These are phyloP conservation scores for Lyophyllum decastes DNA, from an alignment of 768 basidiomycete species.

Conservation along the genomic window DNA sequence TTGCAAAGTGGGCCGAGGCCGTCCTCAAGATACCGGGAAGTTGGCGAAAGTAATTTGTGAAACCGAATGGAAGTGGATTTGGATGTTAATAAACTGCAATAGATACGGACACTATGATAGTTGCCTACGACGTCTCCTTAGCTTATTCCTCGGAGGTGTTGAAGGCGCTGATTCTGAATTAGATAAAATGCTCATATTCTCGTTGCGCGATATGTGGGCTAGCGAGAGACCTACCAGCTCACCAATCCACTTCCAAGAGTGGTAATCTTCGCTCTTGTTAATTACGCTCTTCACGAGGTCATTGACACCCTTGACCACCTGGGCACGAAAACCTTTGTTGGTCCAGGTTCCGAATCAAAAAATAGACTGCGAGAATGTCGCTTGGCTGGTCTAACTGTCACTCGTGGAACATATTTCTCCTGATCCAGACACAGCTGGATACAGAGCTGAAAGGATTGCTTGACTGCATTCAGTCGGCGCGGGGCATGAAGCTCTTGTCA, in stretches of 20 bases:
- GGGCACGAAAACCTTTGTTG: conserved; percentile 38
- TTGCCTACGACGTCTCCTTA: conserved; percentile 3
- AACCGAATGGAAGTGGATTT: conserved; percentile 2
- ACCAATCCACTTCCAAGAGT: conserved; percentile 51
- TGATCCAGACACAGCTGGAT: conserved; percentile 22
- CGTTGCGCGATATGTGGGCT: conserved; percentile 25
- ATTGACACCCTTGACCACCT: conserved; percentile 39
- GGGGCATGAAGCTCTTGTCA: neutral
- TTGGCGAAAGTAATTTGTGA: conserved; percentile 53
- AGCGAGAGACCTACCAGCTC: conserved; percentile 22
- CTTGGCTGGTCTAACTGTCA: conserved; percentile 47
- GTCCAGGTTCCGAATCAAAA: conserved; percentile 58
- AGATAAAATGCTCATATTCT: conserved; percentile 30
- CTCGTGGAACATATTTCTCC: conserved; percentile 39
- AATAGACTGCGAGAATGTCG: conserved; percentile 50
- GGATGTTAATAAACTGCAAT: neutral
- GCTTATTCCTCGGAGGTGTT: conserved; percentile 16
- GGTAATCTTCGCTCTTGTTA: conserved; percentile 31
- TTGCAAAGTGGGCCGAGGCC: conserved; percentile 68
- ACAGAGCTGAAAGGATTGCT: conserved; percentile 53
- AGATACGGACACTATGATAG: neutral
- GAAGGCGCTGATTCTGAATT: conserved; percentile 13
- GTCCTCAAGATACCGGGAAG: conserved; percentile 74
- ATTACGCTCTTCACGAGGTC: conserved; percentile 35
- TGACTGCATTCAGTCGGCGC: conserved; percentile 18